Evolutionary conservation across 2,329 filamentous ascomycete genomes (phyloP), one percentile per base, ranked within the genome.

Genomic region (Xenoacremonium recifei): DNA sequence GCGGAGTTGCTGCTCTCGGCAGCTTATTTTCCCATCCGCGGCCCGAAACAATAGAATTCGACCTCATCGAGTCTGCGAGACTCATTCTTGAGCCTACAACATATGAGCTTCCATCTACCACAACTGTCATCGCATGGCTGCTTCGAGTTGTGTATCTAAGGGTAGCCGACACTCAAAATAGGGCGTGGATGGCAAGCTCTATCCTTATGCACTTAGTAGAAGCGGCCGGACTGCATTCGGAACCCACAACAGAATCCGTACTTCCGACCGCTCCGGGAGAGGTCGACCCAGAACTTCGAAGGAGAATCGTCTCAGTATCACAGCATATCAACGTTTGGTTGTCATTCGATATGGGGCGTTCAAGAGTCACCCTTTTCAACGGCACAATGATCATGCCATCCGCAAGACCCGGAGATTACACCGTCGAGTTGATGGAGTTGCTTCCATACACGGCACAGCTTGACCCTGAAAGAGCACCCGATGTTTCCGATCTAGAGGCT

Each of bases 321-420:
- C 73, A 76, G 9, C 77, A 80, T 48, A 66, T 82, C 6, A 80
- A 81, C 49, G 74, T 72, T 11, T 81, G 77, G 77, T 73, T 75
- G 19, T 80, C 76, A 1, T 80, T 79, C 47, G 78, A 82, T 40
- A 71, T 80, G 39, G 77, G 77, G 1, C 69, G 75, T 0, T 77
- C 76, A 0, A 66, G 75, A 9, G 73, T 80, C 45, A 68, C 46
- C 1, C 62, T 79, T 0, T 69, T 70, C 23, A 70, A 70, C 15
- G 69, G 72, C 9, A 69, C 68, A 1, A 65, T 68, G 2, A 56
- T 68, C 10, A 60, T 71, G 7, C 69, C 71, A 0, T 55, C 62
- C 0, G 54, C 62, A 0, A 58, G 62, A 6, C 57, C 65, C 2
- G 67, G 68, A 1, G 69, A 73, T 44, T 65, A 61, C 37, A 72